Percentiles rank a stretch among this genome's conserved stretches.
These are phyloP conservation scores for Phytomonas francai DNA, from an alignment of 208 protist genomes.

Conservation along the genomic window DNA sequence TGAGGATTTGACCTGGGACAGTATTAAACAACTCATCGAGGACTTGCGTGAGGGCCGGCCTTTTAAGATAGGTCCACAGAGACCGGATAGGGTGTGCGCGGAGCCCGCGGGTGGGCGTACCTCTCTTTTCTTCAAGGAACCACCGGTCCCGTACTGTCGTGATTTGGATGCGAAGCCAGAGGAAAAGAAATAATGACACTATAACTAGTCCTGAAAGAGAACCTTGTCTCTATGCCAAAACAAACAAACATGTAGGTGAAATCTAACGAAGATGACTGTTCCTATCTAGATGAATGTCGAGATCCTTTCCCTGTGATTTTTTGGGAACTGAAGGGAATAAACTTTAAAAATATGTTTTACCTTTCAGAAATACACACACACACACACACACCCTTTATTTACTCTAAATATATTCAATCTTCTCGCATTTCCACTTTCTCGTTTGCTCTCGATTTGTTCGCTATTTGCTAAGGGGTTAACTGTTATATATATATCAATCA, in stretches of 20 bases:
- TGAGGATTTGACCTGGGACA: conserved; percentile 88
- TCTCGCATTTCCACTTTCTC: neutral
- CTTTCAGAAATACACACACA: neutral
- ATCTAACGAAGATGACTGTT: neutral
- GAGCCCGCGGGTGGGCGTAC: conserved; percentile 78
- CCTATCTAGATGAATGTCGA: neutral
- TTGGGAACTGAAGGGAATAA: neutral
- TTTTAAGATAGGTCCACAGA: conserved; percentile 70
- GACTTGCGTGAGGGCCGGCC: conserved; percentile 64
- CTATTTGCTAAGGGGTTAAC: neutral
- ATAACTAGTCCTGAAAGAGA: neutral
- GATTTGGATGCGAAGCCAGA: conserved; percentile 63
- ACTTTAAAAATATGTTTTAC: neutral
- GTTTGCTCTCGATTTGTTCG: neutral
- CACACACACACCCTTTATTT: neutral
- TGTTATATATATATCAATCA: neutral
- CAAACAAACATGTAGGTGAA: neutral
- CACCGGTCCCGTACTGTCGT: conserved; percentile 79
- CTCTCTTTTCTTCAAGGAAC: conserved; percentile 79
- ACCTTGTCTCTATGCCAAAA: neutral
- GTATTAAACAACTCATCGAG: conserved; percentile 73
- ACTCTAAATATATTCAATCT: neutral
- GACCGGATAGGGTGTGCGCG: conserved; percentile 50
- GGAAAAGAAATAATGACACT: conserved; percentile 28
- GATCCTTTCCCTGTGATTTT: neutral